A percentile compares a stretch with the other conserved stretches of the same genome.
These are phyloP conservation scores for Pseudogymnoascus sp. DNA, from an alignment of 2,329 filamentous ascomycete genomes.

Conservation along the genomic window DNA sequence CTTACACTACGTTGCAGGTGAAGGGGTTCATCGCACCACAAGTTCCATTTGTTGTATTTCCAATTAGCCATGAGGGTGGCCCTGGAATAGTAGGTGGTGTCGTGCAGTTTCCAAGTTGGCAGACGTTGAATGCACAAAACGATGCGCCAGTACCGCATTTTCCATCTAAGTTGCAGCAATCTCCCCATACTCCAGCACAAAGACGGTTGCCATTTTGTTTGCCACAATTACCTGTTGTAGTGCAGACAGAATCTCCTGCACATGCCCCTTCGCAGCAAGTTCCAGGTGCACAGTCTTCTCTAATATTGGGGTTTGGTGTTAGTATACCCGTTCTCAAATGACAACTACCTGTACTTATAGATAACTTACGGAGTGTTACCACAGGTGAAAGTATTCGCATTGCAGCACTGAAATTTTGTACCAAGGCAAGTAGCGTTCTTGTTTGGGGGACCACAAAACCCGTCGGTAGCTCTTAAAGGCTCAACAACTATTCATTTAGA, in stretches of 20 bases:
- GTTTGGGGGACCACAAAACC: neutral
- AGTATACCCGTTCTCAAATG: neutral
- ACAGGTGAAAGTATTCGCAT: neutral
- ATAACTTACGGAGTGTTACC: neutral
- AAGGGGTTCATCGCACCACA: neutral
- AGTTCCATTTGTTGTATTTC: neutral
- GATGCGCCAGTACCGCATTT: neutral
- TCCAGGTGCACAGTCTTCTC: neutral
- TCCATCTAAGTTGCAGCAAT: neutral
- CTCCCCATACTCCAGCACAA: neutral
- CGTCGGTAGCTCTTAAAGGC: neutral
- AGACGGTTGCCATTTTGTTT: neutral
- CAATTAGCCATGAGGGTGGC: neutral
- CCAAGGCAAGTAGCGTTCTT: neutral
- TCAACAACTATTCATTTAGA: neutral
- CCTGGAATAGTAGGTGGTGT: neutral
- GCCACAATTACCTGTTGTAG: neutral
- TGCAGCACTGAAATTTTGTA: neutral
- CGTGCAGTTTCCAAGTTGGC: neutral
- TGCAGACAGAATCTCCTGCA: neutral
- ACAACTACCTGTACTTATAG: neutral
- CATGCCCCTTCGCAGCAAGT: neutral
- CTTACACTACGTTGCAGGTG: neutral
- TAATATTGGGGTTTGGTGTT: neutral
- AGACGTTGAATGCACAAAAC: neutral